Conservation (phyloP, 805 yeast genomes). For the Suhomyces sp. region DNA sequence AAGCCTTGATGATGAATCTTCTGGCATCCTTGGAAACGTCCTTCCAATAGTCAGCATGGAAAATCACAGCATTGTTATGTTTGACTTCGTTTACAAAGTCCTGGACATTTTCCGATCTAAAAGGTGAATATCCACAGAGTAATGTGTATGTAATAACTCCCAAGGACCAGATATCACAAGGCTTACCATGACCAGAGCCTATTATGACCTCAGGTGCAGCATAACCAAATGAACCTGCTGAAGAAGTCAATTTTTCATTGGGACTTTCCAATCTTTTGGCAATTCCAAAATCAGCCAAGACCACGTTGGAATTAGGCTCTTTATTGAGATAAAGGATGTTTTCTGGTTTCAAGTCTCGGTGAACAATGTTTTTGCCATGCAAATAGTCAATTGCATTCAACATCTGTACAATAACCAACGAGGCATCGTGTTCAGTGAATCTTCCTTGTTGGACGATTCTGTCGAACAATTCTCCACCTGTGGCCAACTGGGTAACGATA, state of each 20-base stretch:
- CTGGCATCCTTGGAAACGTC: slow-evolving; percentile 79
- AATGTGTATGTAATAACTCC: slow-evolving; percentile 92
- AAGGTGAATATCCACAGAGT: slow-evolving; percentile 90
- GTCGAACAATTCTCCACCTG: slow-evolving; percentile 95
- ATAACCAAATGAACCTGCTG: slow-evolving; percentile 93
- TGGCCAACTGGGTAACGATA: slow-evolving; percentile 90
- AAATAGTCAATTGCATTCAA: slow-evolving; percentile 76
- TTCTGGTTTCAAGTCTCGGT: slow-evolving; percentile 93
- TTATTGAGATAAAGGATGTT: slow-evolving; percentile 72
- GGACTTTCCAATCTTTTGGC: slow-evolving; percentile 69
- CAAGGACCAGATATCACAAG: slow-evolving; percentile 94
- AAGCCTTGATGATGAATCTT: slow-evolving; percentile 67
- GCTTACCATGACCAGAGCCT: slow-evolving; percentile 86
- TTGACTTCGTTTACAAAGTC: slow-evolving; percentile 81
- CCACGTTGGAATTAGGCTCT: slow-evolving; percentile 62
- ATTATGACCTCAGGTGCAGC: slow-evolving; percentile 94
- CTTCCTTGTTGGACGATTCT: slow-evolving; percentile 77
- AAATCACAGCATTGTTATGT: slow-evolving; percentile 71
- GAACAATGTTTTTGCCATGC: slow-evolving; percentile 78
- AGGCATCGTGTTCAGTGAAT: slow-evolving; percentile 89
- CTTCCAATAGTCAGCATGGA: slow-evolving; percentile 86
- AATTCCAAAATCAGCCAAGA: slow-evolving; percentile 94
- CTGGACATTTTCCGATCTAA: slow-evolving; percentile 76
- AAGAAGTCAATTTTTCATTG: slow-evolving; percentile 61
- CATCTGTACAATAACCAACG: slow-evolving; percentile 68